Percentiles rank a stretch among this genome's conserved stretches.
phyloP scores from a whole-genome alignment of 441 rosid genomes.

The Croton setiger region DNA sequence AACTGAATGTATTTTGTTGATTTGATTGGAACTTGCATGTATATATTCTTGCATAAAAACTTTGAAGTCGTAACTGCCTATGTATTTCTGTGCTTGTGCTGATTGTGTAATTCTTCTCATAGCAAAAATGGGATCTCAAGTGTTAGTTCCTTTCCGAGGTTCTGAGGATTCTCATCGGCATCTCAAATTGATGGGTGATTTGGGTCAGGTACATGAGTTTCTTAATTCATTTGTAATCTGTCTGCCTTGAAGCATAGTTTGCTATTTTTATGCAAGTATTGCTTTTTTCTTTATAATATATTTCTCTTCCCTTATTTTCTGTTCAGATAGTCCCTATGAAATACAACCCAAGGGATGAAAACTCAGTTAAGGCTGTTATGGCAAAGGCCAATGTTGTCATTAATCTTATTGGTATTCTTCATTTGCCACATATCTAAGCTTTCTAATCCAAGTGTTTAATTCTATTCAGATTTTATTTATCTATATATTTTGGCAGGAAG shows the following conservation, averaged over 20 bases:
- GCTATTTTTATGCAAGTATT: slow-evolving; percentile 2
- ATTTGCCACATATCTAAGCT: slow-evolving; percentile 2
- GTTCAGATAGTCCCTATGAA: slow-evolving; percentile 93
- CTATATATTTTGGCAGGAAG: slow-evolving; percentile 16
- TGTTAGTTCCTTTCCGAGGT: slow-evolving; percentile 94
- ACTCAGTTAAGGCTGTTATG: slow-evolving; percentile 94
- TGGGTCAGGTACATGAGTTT: slow-evolving; percentile 75
- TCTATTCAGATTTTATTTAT: background rate
- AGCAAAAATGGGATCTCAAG: slow-evolving; percentile 99
- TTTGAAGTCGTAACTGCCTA: background rate
- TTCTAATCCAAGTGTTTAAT: slow-evolving; percentile 13
- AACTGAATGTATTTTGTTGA: background rate
- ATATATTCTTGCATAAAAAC: background rate
- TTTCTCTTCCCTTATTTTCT: slow-evolving; percentile 17
- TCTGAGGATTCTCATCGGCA: slow-evolving; percentile 91
- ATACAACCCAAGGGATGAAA: slow-evolving; percentile 85
- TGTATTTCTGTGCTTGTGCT: background rate
- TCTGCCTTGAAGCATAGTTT: background rate
- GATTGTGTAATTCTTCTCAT: slow-evolving; percentile 20
- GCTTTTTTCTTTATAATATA: slow-evolving; percentile 2
- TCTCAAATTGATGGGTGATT: slow-evolving; percentile 99
- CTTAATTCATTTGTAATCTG: background rate
- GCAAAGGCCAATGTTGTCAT: slow-evolving; percentile 98
- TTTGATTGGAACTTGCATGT: slow-evolving; percentile 5
- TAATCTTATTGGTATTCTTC: slow-evolving; percentile 76